Evolutionary conservation across 257 asterid genomes (phyloP), one percentile per base, ranked within the genome.

Genomic region (Solanum lycopersicoides): DNA sequence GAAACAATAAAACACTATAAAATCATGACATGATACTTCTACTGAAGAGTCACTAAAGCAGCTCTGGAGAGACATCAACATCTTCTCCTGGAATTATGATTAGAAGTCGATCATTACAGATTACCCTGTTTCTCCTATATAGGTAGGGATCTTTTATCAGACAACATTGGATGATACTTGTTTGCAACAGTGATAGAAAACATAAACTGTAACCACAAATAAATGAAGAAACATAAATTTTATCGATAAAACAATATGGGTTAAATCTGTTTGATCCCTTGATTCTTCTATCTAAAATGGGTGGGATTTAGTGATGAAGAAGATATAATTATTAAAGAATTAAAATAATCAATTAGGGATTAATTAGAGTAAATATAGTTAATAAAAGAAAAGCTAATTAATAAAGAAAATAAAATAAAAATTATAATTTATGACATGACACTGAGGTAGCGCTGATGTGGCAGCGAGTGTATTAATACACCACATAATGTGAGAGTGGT

Each of bases 1-100:
- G 71, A 72, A 89, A 92, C 86, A 86, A 86, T 84, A 84, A 9
- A 88, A 86, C 59, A 68, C 77, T 86, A 75, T 82, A 86, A 89
- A 86, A 86, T 77, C 37, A 86, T 14, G 41, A 72, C 37, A 73
- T 21, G 68, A 45, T 80, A 30, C 69, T 47, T 80, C 30, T 80
- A 30, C 41, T 28, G 39, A 47, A 80, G 41, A 28, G 18, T 47
- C 68, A 50, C 35, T 50, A 50, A 80, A 45, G 85, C 69, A 80
- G 85, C 69, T 80, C 69, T 16, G 85, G 68, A 47, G 44, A 47
- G 68, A 80, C 30, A 80, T 80, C 85, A 80, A 80, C 68, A 80
- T 35, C 30, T 47, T 47, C 56, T 50, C 85, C 69, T 47, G 85
- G 32, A 34, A 50, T n/a, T n/a, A n/a, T 80, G 44, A 47, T 20